Evolutionary conservation across 2,329 filamentous ascomycete genomes (phyloP), one percentile per base, ranked within the genome.

Genomic region (Exophiala alcalophila): DNA sequence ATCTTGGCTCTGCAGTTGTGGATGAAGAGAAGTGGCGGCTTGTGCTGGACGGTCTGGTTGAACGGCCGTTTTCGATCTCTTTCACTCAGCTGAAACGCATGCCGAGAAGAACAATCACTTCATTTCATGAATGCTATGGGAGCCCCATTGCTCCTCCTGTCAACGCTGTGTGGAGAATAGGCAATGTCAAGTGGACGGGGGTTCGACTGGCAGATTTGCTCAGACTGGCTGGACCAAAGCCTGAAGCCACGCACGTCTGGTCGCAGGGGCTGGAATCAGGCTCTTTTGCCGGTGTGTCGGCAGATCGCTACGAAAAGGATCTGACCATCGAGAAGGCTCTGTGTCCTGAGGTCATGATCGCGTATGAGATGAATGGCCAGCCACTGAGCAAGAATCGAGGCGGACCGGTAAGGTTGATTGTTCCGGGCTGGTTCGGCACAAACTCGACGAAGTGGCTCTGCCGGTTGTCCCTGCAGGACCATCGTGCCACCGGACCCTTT

Each of bases 41-140:
- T 2, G 47, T 59, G 0, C 41, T 65, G 11, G 57, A 60, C 34
- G 64, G 63, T 3, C 49, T 64, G 2, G 61, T 66, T 2, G 29
- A 55, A 6, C 34, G 40, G 2, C 60, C 61, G 0, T 60, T 60
- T 39, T 40, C 53, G 4, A 35, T 64, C 4, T 57, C 50, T 8
- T 54, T 61, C 5, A n/a, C 39, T 1, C 50, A 59, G 30, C 43
- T 66, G 7, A 50, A 50, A 19, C 24, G 40, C 3, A 44, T 66
- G 5, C 61, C 61, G 0, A 38, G 39, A 5, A 47, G 40, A 6
- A 55, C 44, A 4, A 38, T 65, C 4, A 61, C 58, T 3, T 49
- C 61, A 3, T 59, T 63, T 30, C 61, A 65, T 34, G 63, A 66
- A 46, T 66, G 63, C 49, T 66, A 60, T 33, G 62, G 62, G 8